Percentiles rank a stretch among this genome's conserved stretches.
Conservation (phyloP, 495 filamentous ascomycete species). For the Hyphodiscus hymeniophilus region DNA sequence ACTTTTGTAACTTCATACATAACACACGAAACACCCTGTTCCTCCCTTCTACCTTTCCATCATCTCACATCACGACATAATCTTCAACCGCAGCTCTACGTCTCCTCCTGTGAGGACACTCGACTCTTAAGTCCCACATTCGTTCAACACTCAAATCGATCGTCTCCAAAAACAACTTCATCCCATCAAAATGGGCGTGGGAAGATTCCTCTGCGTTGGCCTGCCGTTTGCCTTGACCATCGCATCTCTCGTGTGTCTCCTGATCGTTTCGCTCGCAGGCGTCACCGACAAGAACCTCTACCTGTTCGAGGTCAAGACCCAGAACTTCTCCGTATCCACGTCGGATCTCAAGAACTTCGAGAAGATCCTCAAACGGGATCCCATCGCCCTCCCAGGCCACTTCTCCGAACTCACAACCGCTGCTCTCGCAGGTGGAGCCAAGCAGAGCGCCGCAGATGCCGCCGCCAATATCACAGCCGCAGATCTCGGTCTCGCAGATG, state of each 20-base stretch:
- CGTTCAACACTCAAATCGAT: conserved; percentile 1
- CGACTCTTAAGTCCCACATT: not conserved
- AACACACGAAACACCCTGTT: not conserved
- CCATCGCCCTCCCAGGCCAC: not conserved
- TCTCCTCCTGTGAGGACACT: not conserved
- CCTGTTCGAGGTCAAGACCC: conserved; percentile 61
- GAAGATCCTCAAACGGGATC: conserved; percentile 2
- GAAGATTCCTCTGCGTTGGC: conserved; percentile 73
- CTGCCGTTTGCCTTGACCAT: conserved; percentile 69
- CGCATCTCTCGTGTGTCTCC: conserved; percentile 60
- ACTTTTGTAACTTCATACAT: not conserved
- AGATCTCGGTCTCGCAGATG: conserved; percentile 56
- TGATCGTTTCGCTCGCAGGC: conserved; percentile 65
- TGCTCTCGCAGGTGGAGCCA: not conserved
- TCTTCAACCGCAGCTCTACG: not conserved
- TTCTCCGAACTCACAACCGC: conserved; percentile 6
- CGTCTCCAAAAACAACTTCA: not conserved
- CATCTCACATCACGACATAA: not conserved
- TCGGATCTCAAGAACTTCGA: conserved; percentile 10
- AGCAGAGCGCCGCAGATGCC: not conserved
- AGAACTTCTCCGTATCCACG: conserved; percentile 35
- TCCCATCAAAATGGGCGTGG: conserved; percentile 32
- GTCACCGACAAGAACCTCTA: conserved; percentile 60
- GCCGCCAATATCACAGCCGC: conserved; percentile 36
- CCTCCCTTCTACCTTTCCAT: not conserved